Conservation (phyloP, 495 filamentous ascomycete genomes). For the Penicillium diatomitis region DNA sequence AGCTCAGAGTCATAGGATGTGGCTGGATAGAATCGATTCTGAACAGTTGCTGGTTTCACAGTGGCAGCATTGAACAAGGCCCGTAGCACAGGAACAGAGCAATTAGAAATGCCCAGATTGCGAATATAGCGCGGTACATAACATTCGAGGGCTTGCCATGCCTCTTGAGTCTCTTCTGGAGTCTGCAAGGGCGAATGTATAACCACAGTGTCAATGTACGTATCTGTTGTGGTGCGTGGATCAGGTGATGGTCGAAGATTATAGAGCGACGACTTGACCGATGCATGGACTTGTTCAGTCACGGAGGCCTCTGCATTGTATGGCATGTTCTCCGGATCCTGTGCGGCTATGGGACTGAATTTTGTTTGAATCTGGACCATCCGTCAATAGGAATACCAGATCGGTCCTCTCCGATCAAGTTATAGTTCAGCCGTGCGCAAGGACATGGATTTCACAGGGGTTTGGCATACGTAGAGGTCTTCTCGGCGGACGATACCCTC, state of each 20-base stretch:
- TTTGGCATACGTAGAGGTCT: slow-evolving; percentile 49
- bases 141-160: slow-evolving; percentile 52
- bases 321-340: slow-evolving; percentile 51
- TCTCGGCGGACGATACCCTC: slow-evolving; percentile 48
- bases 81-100: slow-evolving; percentile 42
- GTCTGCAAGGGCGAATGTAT: slow-evolving; percentile 60
- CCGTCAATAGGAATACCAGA: not conserved
- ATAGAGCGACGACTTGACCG: slow-evolving; percentile 57
- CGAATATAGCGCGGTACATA: slow-evolving; percentile 57
- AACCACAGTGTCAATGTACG: slow-evolving; percentile 65
- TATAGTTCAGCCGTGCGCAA: too few species aligned
- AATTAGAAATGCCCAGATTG: slow-evolving; percentile 67
- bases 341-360: slow-evolving; percentile 54
- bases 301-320: slow-evolving; percentile 45
- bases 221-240: slow-evolving; percentile 22
- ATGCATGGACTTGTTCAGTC: slow-evolving; percentile 53
- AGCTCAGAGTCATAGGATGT: slow-evolving; percentile 53
- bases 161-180: slow-evolving; percentile 49
- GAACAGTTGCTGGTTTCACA: slow-evolving; percentile 55
- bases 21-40: slow-evolving; percentile 61
- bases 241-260: slow-evolving; percentile 41
- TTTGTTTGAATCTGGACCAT: slow-evolving; percentile 65
- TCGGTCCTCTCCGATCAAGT: not conserved
- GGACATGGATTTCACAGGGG: too few species aligned
- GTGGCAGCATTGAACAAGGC: slow-evolving; percentile 34